A percentile compares a stretch with the other conserved stretches of the same genome.
Conservation (phyloP, 75 land plant genomes). For the Pseudotsuga menziesii region DNA sequence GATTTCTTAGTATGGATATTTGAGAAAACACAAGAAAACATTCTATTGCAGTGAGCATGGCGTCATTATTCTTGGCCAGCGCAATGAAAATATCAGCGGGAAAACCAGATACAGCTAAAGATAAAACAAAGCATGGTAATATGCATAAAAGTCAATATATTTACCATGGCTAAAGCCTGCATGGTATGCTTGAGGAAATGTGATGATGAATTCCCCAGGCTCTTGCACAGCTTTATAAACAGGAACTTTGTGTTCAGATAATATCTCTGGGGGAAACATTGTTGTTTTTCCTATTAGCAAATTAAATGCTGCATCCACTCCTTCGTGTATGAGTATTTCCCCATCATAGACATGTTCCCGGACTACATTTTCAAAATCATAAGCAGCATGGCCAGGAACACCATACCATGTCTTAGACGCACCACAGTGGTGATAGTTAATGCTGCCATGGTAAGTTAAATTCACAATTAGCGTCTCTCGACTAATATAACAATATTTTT, state of each 20-base stretch:
- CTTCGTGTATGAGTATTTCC: conserved; percentile 51
- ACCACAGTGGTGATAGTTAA: conserved; percentile 98
- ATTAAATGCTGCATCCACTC: conserved; percentile 80
- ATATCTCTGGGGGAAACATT: conserved; percentile 84
- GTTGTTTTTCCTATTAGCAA: conserved; percentile 89
- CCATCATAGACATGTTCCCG: conserved; percentile 56
- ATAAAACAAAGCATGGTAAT: neutral
- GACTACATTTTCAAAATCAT: conserved; percentile 72
- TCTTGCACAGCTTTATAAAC: conserved; percentile 86
- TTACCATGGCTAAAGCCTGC: conserved; percentile 95
- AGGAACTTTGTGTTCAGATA: conserved; percentile 68
- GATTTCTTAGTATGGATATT: too few relatives aligned
- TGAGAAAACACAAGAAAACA: too few relatives aligned
- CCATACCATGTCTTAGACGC: conserved; percentile 98
- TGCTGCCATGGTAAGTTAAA: conserved; percentile 33
- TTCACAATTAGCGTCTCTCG: neutral
- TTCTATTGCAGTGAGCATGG: neutral
- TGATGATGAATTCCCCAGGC: conserved; percentile 86
- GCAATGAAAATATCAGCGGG: neutral
- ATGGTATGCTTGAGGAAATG: conserved; percentile 93
- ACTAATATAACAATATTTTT: neutral
- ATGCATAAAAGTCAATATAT: neutral
- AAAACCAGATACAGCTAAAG: neutral
- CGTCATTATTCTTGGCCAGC: neutral
- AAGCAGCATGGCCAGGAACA: conserved; percentile 81